These are phyloP conservation scores for Quercus alba DNA, from an alignment of 306 rosid genomes.

Conservation along the genomic window DNA sequence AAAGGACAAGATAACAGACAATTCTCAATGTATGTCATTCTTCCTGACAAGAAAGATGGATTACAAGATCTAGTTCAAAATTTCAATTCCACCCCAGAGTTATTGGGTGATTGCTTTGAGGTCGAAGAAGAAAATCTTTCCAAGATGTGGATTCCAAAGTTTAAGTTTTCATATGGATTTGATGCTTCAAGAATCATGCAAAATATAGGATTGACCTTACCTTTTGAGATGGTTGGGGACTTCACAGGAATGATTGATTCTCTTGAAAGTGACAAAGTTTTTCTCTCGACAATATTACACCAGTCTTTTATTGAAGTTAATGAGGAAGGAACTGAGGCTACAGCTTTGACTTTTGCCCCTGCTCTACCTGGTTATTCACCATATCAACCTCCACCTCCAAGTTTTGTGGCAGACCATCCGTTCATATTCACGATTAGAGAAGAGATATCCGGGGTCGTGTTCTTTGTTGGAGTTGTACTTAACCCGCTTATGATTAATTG, in stretches of 20 bases:
- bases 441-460: not conserved
- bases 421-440: slow-evolving; percentile 20
- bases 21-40: slow-evolving; percentile 21
- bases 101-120: not conserved
- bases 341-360: not conserved
- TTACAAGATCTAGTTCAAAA: slow-evolving; percentile 10
- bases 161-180: slow-evolving; percentile 7
- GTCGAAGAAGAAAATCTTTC: not conserved
- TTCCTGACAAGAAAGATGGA: slow-evolving; percentile 22
- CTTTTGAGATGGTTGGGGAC: slow-evolving; percentile 8
- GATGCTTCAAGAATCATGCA: not conserved
- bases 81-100: not conserved
- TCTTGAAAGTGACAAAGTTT: not conserved
- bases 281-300: not conserved
- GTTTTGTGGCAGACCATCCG: slow-evolving; percentile 25
- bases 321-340: slow-evolving; percentile 25
- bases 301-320: slow-evolving; percentile 17
- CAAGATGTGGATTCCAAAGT: slow-evolving; percentile 22
- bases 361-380: slow-evolving; percentile 1
- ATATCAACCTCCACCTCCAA: not conserved
- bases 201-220: slow-evolving; percentile 15
- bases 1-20: not conserved
- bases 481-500: slow-evolving; percentile 2
- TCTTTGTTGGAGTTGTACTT: slow-evolving; percentile 16
- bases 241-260: slow-evolving; percentile 17